Conservation (phyloP, 176 grass and related monocot species). For the Tillandsia fasciculata region DNA sequence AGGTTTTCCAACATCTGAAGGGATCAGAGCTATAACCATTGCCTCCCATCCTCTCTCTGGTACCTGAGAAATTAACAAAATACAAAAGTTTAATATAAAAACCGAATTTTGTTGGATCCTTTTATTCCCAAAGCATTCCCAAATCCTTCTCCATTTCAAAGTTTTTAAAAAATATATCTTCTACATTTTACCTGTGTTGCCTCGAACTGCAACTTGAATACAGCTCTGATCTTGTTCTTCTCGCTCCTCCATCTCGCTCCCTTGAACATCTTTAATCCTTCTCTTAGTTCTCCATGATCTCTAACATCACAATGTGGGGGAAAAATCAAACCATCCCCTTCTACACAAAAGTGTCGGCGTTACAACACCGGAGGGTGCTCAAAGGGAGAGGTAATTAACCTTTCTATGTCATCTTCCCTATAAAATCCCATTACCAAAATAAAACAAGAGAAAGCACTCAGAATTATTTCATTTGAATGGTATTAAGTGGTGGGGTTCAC, state of each 20-base stretch:
- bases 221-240: conserved; percentile 63
- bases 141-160: too few species aligned
- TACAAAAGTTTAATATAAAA: background rate
- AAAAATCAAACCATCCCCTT: background rate
- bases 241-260: conserved; percentile 64
- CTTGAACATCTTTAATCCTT: conserved; percentile 69
- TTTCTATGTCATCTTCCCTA: background rate
- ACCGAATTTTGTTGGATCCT: background rate
- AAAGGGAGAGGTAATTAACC: background rate
- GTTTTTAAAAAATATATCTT: too few species aligned
- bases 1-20: conserved; percentile 62
- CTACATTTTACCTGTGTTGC: conserved; percentile 41
- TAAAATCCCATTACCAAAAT: background rate
- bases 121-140: too few species aligned
- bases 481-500: background rate
- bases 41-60: conserved; percentile 57
- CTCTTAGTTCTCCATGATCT: background rate
- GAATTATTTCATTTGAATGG: background rate
- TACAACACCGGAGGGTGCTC: background rate
- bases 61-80: conserved; percentile 32
- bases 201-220: conserved; percentile 94
- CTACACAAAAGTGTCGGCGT: background rate
- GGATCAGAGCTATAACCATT: conserved; percentile 65
- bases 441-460: background rate
- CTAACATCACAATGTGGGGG: conserved; percentile 22